Base-by-base conservation (phyloP, 495 filamentous ascomycete species). In the Annulohypoxylon maeteangense region DNA sequence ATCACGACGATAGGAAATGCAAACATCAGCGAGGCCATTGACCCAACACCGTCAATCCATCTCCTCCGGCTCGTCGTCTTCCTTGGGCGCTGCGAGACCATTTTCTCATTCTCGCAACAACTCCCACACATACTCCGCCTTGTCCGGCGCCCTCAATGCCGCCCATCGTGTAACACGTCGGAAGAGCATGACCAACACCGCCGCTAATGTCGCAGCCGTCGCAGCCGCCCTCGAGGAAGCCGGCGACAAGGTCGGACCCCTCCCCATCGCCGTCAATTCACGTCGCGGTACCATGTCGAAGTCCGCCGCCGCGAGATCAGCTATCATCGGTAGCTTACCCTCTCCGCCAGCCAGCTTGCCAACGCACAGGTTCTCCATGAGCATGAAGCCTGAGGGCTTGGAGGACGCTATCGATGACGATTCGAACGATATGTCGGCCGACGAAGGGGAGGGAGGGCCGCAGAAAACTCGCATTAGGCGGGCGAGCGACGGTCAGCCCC, bases 121-220 rank as follows among this genome's bases (percentile, higher is more conserved):
- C 80, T 91, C 93, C 16, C 91, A 96, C 78, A 95, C 92, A 14
- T 83, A 93, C 58, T 92, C 93, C 44, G 81, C 92, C 67, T 90
- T 92, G 74, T 76, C 76, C 53, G 76, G 78, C 54, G 88, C 93
- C 38, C 86, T 93, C 81, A 95, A 93, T 81, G 78, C 89, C 74
- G 88, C 86, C 77, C 90, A 97, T 79, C 92, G 95, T 59, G 88
- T 99, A 67, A 94, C 92, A 66, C 92, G 95, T 68, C 87, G 95
- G 62, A 99, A 98, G 88, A 97, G 94, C 81, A 93, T 94, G 70
- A 93, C 92, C 57, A 90, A 87, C 32, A 88, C 90, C 27, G 86
- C 87, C 29, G 86, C 88, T 76, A 95, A 92, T 80, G 81, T 81
- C 58, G 88, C 90, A 29, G 92, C 92, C 62, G 90, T 91, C 32